Percentiles rank a stretch among this genome's conserved stretches.
phyloP scores from a whole-genome alignment of 257 asterid species.

The Scutellaria barbata region DNA sequence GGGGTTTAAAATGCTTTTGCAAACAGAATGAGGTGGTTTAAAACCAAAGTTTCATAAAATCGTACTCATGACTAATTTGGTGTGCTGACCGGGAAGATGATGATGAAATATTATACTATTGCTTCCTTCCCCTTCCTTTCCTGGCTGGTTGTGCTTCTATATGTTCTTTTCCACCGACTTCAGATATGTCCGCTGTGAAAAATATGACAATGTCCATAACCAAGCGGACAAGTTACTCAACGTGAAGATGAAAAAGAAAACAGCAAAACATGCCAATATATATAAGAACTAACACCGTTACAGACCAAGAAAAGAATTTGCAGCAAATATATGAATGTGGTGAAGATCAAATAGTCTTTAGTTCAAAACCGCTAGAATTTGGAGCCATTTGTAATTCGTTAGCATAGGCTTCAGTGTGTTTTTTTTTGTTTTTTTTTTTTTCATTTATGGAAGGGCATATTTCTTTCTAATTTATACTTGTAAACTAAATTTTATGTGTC shows the following conservation, averaged over 20 bases:
- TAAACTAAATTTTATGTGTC: no score
- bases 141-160: slow-evolving; percentile 61
- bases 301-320: slow-evolving; percentile 1
- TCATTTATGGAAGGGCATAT: not conserved
- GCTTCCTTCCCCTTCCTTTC: slow-evolving; percentile 81
- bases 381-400: not conserved
- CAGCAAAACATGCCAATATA: slow-evolving; percentile 2
- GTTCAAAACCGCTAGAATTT: not conserved
- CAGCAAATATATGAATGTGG: slow-evolving; percentile 17
- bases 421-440: no score
- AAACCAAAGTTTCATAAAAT: slow-evolving; percentile 1
- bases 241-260: not conserved
- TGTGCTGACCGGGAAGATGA: slow-evolving; percentile 23
- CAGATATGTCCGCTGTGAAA: slow-evolving; percentile 64
- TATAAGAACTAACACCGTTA: slow-evolving; percentile 10
- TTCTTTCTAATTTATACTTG: no score
- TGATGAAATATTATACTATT: slow-evolving; percentile 38
- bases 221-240: not conserved
- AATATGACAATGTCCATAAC: slow-evolving; percentile 18
- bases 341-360: not conserved
- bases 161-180: slow-evolving; percentile 73
- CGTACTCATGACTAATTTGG: slow-evolving; percentile 11
- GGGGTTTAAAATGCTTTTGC: slow-evolving; percentile 21
- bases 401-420: slow-evolving; percentile 1
- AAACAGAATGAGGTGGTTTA: slow-evolving; percentile 10